Percentiles rank a stretch among this genome's conserved stretches.
Evolutionary conservation across 2,329 filamentous ascomycete genomes (phyloP).

Genomic region (Pseudocercospora pini-densiflorae): DNA sequence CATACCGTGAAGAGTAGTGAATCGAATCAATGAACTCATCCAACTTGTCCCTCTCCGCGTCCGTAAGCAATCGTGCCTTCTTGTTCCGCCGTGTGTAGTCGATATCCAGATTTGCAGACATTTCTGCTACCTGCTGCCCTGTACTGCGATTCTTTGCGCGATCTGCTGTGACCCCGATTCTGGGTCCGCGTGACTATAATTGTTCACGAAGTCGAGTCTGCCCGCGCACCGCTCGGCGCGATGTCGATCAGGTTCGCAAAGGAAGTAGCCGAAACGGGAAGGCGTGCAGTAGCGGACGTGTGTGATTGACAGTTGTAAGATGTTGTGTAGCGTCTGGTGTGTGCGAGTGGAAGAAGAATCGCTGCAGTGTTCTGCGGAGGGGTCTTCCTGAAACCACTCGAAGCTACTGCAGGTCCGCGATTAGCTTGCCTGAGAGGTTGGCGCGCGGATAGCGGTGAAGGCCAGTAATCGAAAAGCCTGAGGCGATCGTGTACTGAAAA

Average conservation of each 20-base stretch:
- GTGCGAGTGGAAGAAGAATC: neutral
- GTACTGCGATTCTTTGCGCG: neutral
- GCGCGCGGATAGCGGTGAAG: conserved; percentile 1
- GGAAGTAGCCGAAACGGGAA: neutral
- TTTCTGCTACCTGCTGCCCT: neutral
- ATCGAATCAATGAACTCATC: conserved; percentile 94
- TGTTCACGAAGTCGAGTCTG: neutral
- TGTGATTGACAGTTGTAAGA: neutral
- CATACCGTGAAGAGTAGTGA: conserved; percentile 90
- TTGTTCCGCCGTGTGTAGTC: conserved; percentile 87
- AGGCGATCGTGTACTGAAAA: neutral
- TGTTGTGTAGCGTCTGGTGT: conserved; percentile 11
- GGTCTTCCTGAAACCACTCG: conserved; percentile 1
- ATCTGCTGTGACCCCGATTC: neutral
- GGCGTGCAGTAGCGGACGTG: neutral
- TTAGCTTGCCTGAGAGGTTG: conserved; percentile 7
- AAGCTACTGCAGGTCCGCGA: conserved; percentile 11
- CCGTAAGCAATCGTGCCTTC: conserved; percentile 77
- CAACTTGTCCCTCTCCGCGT: conserved; percentile 79
- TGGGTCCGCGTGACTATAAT: neutral
- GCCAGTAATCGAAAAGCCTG: neutral
- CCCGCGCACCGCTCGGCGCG: neutral
- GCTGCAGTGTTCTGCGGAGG: conserved; percentile 1
- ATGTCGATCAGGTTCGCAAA: conserved; percentile 5
- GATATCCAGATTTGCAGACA: conserved; percentile 59